A percentile compares a stretch with the other conserved stretches of the same genome.
These are phyloP conservation scores for Microbotryum lychnidis-dioicae DNA, from an alignment of 1,284 basidiomycete genomes.

Conservation along the genomic window DNA sequence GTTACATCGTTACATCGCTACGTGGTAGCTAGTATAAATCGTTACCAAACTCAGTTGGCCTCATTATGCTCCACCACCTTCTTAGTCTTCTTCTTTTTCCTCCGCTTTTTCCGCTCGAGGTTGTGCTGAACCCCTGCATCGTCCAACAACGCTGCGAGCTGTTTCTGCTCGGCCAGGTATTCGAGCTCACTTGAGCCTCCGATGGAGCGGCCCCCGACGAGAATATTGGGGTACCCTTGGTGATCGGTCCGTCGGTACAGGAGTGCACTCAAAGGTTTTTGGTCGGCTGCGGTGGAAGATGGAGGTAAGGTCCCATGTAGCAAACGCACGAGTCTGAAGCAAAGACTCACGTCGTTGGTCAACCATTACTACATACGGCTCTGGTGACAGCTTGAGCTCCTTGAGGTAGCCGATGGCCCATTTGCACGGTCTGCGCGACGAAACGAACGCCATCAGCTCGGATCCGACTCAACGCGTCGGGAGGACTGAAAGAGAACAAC, in stretches of 20 bases:
- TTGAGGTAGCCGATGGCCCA: conserved; percentile 42
- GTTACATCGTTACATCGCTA: too few relatives aligned
- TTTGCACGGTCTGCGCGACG: conserved; percentile 52
- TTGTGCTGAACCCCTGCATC: too few relatives aligned
- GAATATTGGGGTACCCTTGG: conserved; percentile 64
- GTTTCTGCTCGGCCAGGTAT: conserved; percentile 47
- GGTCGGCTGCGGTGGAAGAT: conserved; percentile 48
- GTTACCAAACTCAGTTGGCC: too few relatives aligned
- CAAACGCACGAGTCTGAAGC: background rate
- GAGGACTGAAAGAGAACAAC: conserved; percentile 28
- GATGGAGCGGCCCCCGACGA: conserved; percentile 57
- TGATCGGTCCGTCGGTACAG: conserved; percentile 58
- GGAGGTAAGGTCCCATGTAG: background rate
- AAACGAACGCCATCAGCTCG: background rate
- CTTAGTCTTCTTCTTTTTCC: too few relatives aligned
- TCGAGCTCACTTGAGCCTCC: conserved; percentile 64
- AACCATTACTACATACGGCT: conserved; percentile 56
- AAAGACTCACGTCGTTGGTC: conserved; percentile 54
- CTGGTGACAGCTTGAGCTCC: conserved; percentile 1
- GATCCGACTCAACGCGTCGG: background rate
- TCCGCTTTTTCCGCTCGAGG: too few relatives aligned
- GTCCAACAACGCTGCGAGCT: conserved; percentile 38
- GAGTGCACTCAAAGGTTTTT: conserved; percentile 55
- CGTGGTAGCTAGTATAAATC: too few relatives aligned
- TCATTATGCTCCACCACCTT: too few relatives aligned